These are phyloP conservation scores for Yamadazyma mexicana DNA, from an alignment of 1,139 yeast species.

Conservation along the genomic window DNA sequence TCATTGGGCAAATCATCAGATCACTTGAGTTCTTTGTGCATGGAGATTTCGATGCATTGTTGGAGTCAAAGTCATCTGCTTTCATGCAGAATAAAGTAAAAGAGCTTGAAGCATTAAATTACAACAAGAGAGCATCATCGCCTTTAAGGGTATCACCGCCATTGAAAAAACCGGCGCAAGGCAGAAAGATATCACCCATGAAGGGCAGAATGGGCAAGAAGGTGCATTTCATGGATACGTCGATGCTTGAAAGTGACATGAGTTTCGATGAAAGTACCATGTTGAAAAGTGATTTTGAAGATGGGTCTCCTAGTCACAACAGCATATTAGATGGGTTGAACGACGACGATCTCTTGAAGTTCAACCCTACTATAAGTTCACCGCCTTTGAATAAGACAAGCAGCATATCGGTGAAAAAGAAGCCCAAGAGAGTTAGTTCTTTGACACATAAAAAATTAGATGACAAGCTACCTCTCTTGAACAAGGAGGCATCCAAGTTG, in stretches of 20 bases:
- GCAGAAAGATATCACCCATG: constrained; percentile 10
- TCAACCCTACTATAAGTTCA: constrained; percentile 31
- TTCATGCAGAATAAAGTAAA: constrained; percentile 30
- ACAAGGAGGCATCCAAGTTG: constrained; percentile 30
- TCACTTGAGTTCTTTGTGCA: constrained; percentile 30
- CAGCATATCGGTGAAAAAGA: constrained; percentile 4
- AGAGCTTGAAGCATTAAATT: constrained; percentile 14
- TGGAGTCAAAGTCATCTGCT: constrained; percentile 30
- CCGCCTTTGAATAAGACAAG: constrained; percentile 23
- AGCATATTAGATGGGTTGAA: constrained; percentile 17
- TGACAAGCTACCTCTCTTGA: constrained; percentile 29
- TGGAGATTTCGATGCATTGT: constrained; percentile 38
- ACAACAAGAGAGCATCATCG: constrained; percentile 26
- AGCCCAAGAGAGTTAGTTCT: constrained; percentile 13
- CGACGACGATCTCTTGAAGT: constrained; percentile 30
- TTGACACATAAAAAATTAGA: constrained; percentile 20
- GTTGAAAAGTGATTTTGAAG: constrained; percentile 26
- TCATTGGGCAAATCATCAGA: constrained; percentile 13
- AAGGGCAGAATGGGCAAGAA: constrained; percentile 21
- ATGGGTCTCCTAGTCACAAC: constrained; percentile 26
- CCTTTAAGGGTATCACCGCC: constrained; percentile 33
- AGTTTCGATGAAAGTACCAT: constrained; percentile 23
- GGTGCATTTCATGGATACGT: constrained; percentile 26
- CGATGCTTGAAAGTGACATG: constrained; percentile 24
- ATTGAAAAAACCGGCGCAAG: constrained; percentile 19